phyloP scores from a whole-genome alignment of 116 monocot species.

The Phalaenopsis hybrid region DNA sequence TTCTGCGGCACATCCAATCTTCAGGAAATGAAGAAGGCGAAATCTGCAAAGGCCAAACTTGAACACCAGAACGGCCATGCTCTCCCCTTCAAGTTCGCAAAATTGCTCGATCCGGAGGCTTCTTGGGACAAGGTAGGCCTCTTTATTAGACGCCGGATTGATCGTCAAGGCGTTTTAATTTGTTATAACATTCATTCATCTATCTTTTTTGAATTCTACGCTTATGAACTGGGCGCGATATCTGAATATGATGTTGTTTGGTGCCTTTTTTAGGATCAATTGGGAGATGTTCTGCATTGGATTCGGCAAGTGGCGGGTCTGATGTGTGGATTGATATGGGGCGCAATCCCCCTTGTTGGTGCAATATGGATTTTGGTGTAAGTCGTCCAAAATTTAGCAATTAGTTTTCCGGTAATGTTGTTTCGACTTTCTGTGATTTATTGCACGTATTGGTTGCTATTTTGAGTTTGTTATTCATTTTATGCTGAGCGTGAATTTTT shows the following conservation, averaged over 20 bases:
- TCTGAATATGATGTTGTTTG: neutral
- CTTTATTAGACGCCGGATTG: neutral
- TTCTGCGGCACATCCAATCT: neutral
- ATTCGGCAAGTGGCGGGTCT: constrained; percentile 78
- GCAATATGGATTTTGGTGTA: constrained; percentile 81
- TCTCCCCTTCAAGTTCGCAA: constrained; percentile 65
- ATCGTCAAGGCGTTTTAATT: neutral
- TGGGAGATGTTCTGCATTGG: constrained; percentile 86
- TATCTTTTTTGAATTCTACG: neutral
- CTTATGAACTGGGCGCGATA: neutral
- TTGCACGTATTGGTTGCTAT: neutral
- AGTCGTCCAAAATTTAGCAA: constrained; percentile 19
- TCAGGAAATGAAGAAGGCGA: constrained; percentile 38
- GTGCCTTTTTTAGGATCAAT: constrained; percentile 53
- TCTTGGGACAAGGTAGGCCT: constrained; percentile 84
- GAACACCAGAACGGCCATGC: constrained; percentile 44
- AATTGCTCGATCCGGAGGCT: constrained; percentile 70
- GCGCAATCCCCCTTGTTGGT: constrained; percentile 75
- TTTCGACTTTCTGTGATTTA: neutral
- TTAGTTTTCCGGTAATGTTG: neutral
- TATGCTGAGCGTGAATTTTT: neutral
- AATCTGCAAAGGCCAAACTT: constrained; percentile 25
- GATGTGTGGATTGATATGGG: constrained; percentile 75
- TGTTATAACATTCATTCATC: too few relatives aligned
- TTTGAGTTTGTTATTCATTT: neutral